Evolutionary conservation across 164 flowering plant genomes (phyloP), one percentile per base, ranked within the genome.

Genomic region (Berberis vulgaris): DNA sequence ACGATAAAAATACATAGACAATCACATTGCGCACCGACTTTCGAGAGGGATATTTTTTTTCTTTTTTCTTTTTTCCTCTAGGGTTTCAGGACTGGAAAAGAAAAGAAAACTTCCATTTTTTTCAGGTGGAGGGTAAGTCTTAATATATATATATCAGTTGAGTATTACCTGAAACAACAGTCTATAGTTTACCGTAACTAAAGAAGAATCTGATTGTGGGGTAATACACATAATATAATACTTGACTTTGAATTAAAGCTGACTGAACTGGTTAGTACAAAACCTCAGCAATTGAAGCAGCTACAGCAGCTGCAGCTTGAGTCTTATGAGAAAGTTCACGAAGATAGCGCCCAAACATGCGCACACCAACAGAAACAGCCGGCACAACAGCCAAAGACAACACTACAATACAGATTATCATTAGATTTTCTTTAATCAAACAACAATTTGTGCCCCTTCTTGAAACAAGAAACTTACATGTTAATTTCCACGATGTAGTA

Each of bases 251-350:
- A 52, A 4, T 10, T 10, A 57, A 26, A 39, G 42, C 5, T 47
- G 47, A 56, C 9, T 40, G 5, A 43, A 42, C 50, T 26, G 45
- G 59, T 41, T 0, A 10, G 8, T 46, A 59, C 67, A 70, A 61
- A 44, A 95, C 99, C 97, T 91, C 97, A 62, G 97, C 99, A 73
- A 88, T 89, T 63, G 99, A 95, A 44, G 97, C 73, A 74, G 97
- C 93, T 50, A 78, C 80, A 7, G 99, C 97, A 69, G 99, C 97
- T 43, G 97, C 99, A 69, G 94, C 96, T 86, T 95, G 99, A 61
- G 97, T 91, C 76, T 81, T 81, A 74, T 91, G 92, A 5, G 99
- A 91, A 76, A 95, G 90, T 67, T 95, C 97, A 65, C 97, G 93
- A 69, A 95, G 85, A 69, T 62, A 95, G 55, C 96, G 94, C 44